These are phyloP conservation scores for Elongisporangium anandrum DNA, from an alignment of 352 stramenopile species.

Conservation along the genomic window DNA sequence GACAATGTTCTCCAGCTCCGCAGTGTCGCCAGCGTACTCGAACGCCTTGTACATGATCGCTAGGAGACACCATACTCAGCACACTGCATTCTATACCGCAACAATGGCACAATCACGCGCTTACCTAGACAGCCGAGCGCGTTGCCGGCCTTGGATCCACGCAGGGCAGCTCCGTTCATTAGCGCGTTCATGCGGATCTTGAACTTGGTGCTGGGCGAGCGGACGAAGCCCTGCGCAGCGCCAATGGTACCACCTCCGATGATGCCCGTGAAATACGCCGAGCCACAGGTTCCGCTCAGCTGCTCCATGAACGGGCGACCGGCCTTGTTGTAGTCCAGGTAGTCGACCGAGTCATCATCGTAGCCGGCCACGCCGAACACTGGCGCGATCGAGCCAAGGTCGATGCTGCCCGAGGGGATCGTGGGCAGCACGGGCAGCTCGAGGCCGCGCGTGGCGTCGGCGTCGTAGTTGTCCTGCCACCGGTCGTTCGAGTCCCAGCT, in stretches of 20 bases:
- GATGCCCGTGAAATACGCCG: conserved; percentile 84
- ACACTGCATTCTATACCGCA: conserved; percentile 1
- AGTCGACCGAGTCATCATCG: conserved; percentile 73
- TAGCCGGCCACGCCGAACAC: conserved; percentile 82
- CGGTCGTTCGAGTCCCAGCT: conserved; percentile 74
- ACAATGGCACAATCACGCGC: conserved; percentile 5
- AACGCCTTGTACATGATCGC: conserved; percentile 87
- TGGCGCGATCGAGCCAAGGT: conserved; percentile 77
- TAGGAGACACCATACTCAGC: conserved; percentile 13
- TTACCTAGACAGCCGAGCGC: conserved; percentile 73
- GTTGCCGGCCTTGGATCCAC: conserved; percentile 83
- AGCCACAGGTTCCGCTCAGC: conserved; percentile 71
- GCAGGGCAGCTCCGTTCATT: conserved; percentile 80
- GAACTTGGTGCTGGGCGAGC: conserved; percentile 81
- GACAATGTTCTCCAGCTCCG: conserved; percentile 77
- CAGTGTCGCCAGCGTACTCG: conserved; percentile 74
- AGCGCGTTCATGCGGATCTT: conserved; percentile 87
- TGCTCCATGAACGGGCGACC: conserved; percentile 84
- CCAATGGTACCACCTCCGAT: conserved; percentile 69
- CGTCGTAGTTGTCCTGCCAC: conserved; percentile 70
- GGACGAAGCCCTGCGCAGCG: conserved; percentile 57
- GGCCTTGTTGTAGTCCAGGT: conserved; percentile 83
- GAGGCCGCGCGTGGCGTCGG: conserved; percentile 34
- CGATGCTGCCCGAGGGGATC: conserved; percentile 73
- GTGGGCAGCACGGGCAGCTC: conserved; percentile 71